Evolutionary conservation across 2,329 filamentous ascomycete genomes (phyloP).

Genomic region (Nothophoma quercina): DNA sequence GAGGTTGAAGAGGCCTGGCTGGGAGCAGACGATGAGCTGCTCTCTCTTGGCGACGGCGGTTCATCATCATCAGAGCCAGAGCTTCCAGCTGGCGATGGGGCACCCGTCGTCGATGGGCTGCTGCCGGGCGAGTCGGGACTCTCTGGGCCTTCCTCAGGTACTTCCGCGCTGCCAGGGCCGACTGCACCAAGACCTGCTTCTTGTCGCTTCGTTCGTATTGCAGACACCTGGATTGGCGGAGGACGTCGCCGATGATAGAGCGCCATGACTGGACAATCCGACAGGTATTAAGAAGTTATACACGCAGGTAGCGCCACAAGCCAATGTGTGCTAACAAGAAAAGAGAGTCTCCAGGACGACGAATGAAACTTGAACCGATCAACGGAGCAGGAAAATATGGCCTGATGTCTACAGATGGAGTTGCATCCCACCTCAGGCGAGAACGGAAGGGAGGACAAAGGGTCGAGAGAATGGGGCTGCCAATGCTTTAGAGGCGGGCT

Average conservation of each 20-base stretch:
- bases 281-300: slow-evolving; percentile 21
- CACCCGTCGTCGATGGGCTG: slow-evolving; percentile 24
- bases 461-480: slow-evolving; percentile 32
- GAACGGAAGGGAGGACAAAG: slow-evolving; percentile 26
- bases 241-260: slow-evolving; percentile 39
- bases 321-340: slow-evolving; percentile 5
- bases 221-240: slow-evolving; percentile 32
- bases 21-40: neutral
- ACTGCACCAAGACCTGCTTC: slow-evolving; percentile 21
- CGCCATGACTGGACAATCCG: slow-evolving; percentile 29
- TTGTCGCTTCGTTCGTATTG: slow-evolving; percentile 30
- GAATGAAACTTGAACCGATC: slow-evolving; percentile 36
- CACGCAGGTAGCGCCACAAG: slow-evolving; percentile 6
- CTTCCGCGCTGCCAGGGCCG: slow-evolving; percentile 13
- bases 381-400: slow-evolving; percentile 37
- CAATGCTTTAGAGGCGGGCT: slow-evolving; percentile 41
- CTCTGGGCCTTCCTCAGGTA: slow-evolving; percentile 21
- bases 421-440: slow-evolving; percentile 26
- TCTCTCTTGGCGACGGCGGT: slow-evolving; percentile 20
- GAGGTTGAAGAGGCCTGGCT: slow-evolving; percentile 5
- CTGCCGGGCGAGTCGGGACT: slow-evolving; percentile 35
- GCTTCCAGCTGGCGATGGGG: slow-evolving; percentile 14
- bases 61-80: slow-evolving; percentile 28
- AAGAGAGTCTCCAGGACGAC: slow-evolving; percentile 39
- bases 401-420: slow-evolving; percentile 26